Evolutionary conservation across 129 eudicot genomes (phyloP).

Genomic region (Solidago caesia): DNA sequence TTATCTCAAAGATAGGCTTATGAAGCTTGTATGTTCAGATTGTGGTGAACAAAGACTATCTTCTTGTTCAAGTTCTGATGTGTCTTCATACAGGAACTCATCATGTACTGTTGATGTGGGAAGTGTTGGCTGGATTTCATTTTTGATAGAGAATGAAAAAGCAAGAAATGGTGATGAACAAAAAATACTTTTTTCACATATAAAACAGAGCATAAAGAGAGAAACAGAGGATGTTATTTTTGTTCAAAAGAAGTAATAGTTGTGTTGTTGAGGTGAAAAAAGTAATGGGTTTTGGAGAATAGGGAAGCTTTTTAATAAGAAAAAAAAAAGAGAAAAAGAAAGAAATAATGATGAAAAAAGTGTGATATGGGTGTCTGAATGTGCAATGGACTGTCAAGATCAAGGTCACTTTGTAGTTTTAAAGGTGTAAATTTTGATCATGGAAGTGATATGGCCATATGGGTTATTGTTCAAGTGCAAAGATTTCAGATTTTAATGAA

Average conservation of each 20-base stretch:
- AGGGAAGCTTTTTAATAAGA: constrained; percentile 59
- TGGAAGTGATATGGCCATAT: constrained; percentile 34
- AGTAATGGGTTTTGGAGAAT: constrained; percentile 68
- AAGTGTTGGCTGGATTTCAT: constrained; percentile 78
- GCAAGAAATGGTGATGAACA: constrained; percentile 32
- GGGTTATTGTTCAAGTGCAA: constrained; percentile 76
- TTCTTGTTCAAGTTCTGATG: constrained; percentile 90
- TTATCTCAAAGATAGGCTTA: constrained; percentile 67
- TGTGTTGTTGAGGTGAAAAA: constrained; percentile 42
- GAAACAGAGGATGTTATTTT: constrained; percentile 35
- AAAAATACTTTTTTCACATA: constrained; percentile 35
- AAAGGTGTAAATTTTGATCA: constrained; percentile 54
- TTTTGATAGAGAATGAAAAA: constrained; percentile 78
- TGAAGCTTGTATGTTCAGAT: constrained; percentile 72
- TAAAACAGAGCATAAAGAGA: constrained; percentile 30
- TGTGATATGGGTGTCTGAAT: constrained; percentile 51
- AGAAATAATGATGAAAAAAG: constrained; percentile 38
- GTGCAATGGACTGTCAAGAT: constrained; percentile 70
- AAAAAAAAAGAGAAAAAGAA: constrained; percentile 55
- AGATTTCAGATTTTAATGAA: constrained; percentile 70
- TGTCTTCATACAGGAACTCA: constrained; percentile 63
- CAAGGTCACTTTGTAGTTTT: constrained; percentile 84
- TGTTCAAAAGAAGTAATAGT: constrained; percentile 38
- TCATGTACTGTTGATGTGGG: constrained; percentile 70
- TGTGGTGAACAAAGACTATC: constrained; percentile 90